phyloP scores from a whole-genome alignment of 305 asterid genomes.

The Euphrasia arctica region DNA sequence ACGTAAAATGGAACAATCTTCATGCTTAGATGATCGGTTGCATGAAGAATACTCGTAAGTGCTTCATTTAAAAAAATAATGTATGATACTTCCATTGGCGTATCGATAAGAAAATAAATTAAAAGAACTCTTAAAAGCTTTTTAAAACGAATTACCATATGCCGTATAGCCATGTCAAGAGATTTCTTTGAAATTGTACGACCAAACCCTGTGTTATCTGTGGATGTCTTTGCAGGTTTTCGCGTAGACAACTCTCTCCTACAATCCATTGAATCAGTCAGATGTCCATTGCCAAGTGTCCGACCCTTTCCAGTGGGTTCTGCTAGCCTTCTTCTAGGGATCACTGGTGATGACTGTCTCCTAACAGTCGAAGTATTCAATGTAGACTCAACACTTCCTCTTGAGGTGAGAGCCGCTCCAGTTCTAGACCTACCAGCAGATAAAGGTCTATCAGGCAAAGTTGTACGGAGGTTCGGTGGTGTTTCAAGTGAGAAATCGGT shows the following conservation, averaged over 20 bases:
- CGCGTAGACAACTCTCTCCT: constrained; percentile 60
- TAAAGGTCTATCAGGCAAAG: constrained; percentile 85
- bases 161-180: constrained; percentile 87
- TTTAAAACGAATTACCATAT: constrained; percentile 61
- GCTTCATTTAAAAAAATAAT: not conserved
- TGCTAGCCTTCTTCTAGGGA: constrained; percentile 67
- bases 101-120: not conserved
- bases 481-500: constrained; percentile 87
- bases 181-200: constrained; percentile 89
- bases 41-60: not conserved
- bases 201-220: constrained; percentile 75
- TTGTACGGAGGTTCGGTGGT: constrained; percentile 91
- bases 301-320: constrained; percentile 72
- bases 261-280: constrained; percentile 47
- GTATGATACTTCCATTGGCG: not conserved
- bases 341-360: constrained; percentile 79
- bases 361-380: constrained; percentile 38
- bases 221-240: constrained; percentile 71
- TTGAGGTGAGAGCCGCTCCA: constrained; percentile 47
- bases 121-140: constrained; percentile 13
- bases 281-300: constrained; percentile 50
- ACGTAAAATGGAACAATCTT: too few relatives aligned
- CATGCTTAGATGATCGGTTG: too few relatives aligned
- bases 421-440: constrained; percentile 99
- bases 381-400: constrained; percentile 51